Evolutionary conservation across 179 eudicot species (phyloP).

Genomic region (Beta corolliflora): DNA sequence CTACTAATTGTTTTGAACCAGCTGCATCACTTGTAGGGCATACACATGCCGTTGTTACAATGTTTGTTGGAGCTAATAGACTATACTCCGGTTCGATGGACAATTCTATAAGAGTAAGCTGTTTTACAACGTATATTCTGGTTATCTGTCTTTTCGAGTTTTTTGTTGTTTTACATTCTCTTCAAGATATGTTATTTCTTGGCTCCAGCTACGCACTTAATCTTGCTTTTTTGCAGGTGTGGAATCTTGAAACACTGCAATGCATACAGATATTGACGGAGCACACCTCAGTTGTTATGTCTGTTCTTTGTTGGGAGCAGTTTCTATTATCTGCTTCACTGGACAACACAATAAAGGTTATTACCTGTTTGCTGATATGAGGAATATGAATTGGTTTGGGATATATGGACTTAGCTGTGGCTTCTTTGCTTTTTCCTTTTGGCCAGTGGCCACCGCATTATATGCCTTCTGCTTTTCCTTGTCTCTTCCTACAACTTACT

Average conservation of each 20-base stretch:
- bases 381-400: neutral
- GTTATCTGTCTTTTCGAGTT: neutral
- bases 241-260: slow-evolving; percentile 91
- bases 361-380: slow-evolving; percentile 9
- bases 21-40: slow-evolving; percentile 85
- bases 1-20: slow-evolving; percentile 77
- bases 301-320: slow-evolving; percentile 96
- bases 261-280: slow-evolving; percentile 79
- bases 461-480: neutral
- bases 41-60: slow-evolving; percentile 69
- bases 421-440: neutral
- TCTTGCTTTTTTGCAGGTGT: slow-evolving; percentile 53
- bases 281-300: slow-evolving; percentile 86
- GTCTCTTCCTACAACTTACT: neutral
- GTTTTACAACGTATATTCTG: slow-evolving; percentile 1
- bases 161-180: too few relatives aligned
- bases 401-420: neutral
- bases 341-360: slow-evolving; percentile 86
- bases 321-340: slow-evolving; percentile 82
- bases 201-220: slow-evolving; percentile 5
- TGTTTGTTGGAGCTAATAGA: slow-evolving; percentile 87
- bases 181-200: neutral
- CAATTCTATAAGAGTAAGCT: slow-evolving; percentile 65
- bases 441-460: neutral
- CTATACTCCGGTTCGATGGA: slow-evolving; percentile 98